These are phyloP conservation scores for Exophiala spinifera DNA, from an alignment of 2,329 filamentous ascomycete genomes.

Conservation along the genomic window DNA sequence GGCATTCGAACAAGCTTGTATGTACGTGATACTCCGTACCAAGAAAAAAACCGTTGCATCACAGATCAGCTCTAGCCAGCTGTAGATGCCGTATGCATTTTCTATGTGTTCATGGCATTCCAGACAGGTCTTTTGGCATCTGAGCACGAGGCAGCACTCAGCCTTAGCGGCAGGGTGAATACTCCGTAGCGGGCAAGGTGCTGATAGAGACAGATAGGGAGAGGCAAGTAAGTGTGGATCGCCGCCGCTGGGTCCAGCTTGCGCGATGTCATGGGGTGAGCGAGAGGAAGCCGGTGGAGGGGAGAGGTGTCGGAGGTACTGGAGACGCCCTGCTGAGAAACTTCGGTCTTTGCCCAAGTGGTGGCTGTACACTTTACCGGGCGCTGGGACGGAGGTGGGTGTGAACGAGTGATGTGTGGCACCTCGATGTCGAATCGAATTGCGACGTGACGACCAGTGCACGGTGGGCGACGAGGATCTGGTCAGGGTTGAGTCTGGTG, in stretches of 20 bases:
- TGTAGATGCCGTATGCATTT: background rate
- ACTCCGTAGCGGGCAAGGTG: background rate
- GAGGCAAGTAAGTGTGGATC: slow-evolving; percentile 7
- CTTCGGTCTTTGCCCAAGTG: no score
- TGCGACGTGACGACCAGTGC: background rate
- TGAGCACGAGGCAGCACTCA: slow-evolving; percentile 11
- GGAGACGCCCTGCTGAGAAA: no score
- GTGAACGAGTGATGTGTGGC: background rate
- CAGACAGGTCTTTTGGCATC: slow-evolving; percentile 8
- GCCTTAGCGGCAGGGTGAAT: background rate
- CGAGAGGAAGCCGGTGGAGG: background rate
- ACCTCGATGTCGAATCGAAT: slow-evolving; percentile 6
- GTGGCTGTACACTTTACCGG: no score
- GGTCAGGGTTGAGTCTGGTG: background rate
- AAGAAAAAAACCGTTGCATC: no score
- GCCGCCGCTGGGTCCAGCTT: background rate
- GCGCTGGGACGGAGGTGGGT: background rate
- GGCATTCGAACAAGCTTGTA: no score
- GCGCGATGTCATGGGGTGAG: background rate
- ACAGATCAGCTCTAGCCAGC: background rate
- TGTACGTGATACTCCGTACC: no score
- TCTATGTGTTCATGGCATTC: background rate
- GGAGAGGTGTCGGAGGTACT: background rate
- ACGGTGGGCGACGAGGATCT: background rate
- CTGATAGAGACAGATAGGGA: slow-evolving; percentile 11